A percentile compares a stretch with the other conserved stretches of the same genome.
phyloP scores from a whole-genome alignment of 2,329 filamentous ascomycete genomes.

The Daldinia sp. region DNA sequence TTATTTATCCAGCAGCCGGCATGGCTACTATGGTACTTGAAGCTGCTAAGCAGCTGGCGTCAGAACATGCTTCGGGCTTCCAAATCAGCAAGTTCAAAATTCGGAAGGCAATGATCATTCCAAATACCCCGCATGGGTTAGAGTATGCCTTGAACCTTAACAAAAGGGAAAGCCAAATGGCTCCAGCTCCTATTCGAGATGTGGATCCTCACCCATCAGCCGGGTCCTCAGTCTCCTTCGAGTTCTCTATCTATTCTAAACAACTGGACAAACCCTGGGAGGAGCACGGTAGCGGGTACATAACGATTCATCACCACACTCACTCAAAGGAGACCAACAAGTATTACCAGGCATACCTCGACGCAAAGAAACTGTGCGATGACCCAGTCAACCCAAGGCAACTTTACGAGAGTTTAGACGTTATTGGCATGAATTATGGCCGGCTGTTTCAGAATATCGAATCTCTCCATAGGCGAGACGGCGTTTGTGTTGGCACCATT shows the following conservation, averaged over 20 bases:
- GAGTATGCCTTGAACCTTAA: slow-evolving; percentile 63
- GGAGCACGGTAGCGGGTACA: slow-evolving; percentile 55
- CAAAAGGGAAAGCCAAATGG: slow-evolving; percentile 10
- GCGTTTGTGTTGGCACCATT: slow-evolving; percentile 55
- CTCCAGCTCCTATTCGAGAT: not conserved
- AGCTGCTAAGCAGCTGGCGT: slow-evolving; percentile 57
- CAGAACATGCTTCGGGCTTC: slow-evolving; percentile 52
- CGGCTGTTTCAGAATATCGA: slow-evolving; percentile 63
- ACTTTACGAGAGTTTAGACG: slow-evolving; percentile 64
- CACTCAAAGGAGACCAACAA: slow-evolving; percentile 25
- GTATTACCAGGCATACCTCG: slow-evolving; percentile 39
- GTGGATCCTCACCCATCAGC: slow-evolving; percentile 1
- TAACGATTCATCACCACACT: slow-evolving; percentile 47
- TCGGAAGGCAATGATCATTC: slow-evolving; percentile 64
- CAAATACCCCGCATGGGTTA: slow-evolving; percentile 59
- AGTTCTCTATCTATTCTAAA: slow-evolving; percentile 63
- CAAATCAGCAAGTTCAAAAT: slow-evolving; percentile 62
- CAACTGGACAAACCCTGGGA: slow-evolving; percentile 57
- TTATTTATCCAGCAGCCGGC: slow-evolving; percentile 64
- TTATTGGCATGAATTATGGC: slow-evolving; percentile 65
- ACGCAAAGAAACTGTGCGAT: slow-evolving; percentile 47
- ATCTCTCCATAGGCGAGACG: slow-evolving; percentile 51
- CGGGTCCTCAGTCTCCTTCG: slow-evolving; percentile 39
- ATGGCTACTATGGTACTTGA: slow-evolving; percentile 64
- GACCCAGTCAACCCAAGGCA: slow-evolving; percentile 57